These are phyloP conservation scores for Tricholoma sp. DNA, from an alignment of 768 basidiomycete species.

Conservation along the genomic window DNA sequence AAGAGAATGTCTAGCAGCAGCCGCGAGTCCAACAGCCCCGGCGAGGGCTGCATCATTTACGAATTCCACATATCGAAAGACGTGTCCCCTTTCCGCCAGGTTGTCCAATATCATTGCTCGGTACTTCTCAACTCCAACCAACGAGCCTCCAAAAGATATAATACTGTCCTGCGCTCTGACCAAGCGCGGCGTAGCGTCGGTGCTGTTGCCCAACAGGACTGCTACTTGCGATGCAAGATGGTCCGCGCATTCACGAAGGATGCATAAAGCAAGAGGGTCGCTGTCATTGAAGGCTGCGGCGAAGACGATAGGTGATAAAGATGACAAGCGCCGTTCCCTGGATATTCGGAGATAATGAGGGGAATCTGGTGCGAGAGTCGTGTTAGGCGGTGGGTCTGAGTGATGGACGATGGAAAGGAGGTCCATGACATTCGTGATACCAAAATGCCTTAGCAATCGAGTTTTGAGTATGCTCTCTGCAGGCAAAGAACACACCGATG, in stretches of 20 bases:
- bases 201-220: slow-evolving; percentile 39
- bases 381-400: slow-evolving; percentile 43
- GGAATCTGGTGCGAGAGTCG: slow-evolving; percentile 13
- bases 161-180: slow-evolving; percentile 54
- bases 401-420: slow-evolving; percentile 60
- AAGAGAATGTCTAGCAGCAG: slow-evolving; percentile 11
- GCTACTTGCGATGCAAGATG: slow-evolving; percentile 57
- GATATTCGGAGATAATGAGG: slow-evolving; percentile 29
- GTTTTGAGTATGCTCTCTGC: slow-evolving; percentile 36
- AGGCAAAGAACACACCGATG: slow-evolving; percentile 33
- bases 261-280: slow-evolving; percentile 59
- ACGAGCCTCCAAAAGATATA: slow-evolving; percentile 75
- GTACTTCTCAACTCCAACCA: slow-evolving; percentile 61
- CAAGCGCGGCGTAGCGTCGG: slow-evolving; percentile 21
- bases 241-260: slow-evolving; percentile 48
- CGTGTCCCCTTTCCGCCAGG: slow-evolving; percentile 51
- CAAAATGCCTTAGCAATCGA: slow-evolving; percentile 51
- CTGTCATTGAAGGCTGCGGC: slow-evolving; percentile 63
- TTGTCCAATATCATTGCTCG: slow-evolving; percentile 50
- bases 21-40: slow-evolving; percentile 58
- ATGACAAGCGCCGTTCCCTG: slow-evolving; percentile 71
- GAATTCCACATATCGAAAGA: slow-evolving; percentile 60
- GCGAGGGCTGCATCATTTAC: slow-evolving; percentile 63
- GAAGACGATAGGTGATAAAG: slow-evolving; percentile 74
- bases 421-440: slow-evolving; percentile 52